Evolutionary conservation across 2,329 filamentous ascomycete species (phyloP).

Genomic region (Colletotrichum eleusines): DNA sequence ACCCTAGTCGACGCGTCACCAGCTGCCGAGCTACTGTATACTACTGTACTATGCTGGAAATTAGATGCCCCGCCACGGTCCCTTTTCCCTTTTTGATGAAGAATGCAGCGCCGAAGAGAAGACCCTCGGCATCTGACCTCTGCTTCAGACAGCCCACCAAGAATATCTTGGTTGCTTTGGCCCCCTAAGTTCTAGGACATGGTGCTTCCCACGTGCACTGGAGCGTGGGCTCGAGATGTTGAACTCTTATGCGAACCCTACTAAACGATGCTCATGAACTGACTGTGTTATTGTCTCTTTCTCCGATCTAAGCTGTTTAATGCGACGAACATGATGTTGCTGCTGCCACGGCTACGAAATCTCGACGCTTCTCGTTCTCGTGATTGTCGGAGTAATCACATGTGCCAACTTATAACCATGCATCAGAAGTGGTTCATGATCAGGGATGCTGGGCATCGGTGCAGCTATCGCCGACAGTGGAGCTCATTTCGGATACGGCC

Average conservation of each 20-base stretch:
- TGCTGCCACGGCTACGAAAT: conserved; percentile 51
- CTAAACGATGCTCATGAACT: neutral
- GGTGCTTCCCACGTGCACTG: neutral
- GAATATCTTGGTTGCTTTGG: neutral
- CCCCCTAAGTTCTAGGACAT: no score
- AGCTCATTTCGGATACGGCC: no score
- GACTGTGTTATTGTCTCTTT: neutral
- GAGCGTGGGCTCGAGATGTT: neutral
- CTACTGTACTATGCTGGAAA: conserved; percentile 58
- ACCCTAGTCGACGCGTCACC: conserved; percentile 8
- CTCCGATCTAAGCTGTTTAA: neutral
- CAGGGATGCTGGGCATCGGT: conserved; percentile 3
- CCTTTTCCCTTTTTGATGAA: conserved; percentile 56
- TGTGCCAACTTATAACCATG: conserved; percentile 53
- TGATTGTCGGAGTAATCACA: conserved; percentile 56
- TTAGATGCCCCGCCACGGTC: conserved; percentile 50
- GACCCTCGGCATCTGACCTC: neutral
- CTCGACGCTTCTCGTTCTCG: conserved; percentile 53
- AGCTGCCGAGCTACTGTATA: conserved; percentile 55
- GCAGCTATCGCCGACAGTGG: no score
- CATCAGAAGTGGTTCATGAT: conserved; percentile 11
- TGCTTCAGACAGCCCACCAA: no score
- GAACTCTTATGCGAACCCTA: neutral
- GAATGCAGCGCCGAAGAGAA: conserved; percentile 52
- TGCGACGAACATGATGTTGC: conserved; percentile 45